Evolutionary conservation across 257 asterid genomes (phyloP), one percentile per base, ranked within the genome.

Genomic region (Plantago ovata): DNA sequence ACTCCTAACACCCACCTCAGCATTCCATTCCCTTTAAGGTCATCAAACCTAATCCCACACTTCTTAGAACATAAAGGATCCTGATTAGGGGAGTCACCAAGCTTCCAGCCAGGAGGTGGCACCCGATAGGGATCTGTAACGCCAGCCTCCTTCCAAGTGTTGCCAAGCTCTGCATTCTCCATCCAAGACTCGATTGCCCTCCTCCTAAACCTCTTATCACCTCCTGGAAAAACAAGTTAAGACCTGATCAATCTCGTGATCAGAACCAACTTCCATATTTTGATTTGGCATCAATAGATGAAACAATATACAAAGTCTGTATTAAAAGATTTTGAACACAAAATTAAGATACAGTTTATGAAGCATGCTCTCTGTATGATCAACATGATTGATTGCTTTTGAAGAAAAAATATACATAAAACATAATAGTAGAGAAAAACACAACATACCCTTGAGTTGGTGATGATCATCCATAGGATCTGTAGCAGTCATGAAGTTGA

Each of bases 101-200:
- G 91, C 58, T 75, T 69, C 98, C 98, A 93, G 57, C 98, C 98
- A 64, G 83, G 89, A 9, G 98, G 98, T 48, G 98, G 98, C 49
- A 83, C 73, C 98, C 98, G 89, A 62, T 69, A 93, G 60, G 98
- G 95, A 65, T 93, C 96, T 56, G 65, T 50, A 1, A 89, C 91
- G 52, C 95, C 98, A 53, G 98, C 98, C 32, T 80, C 81, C 65
- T 53, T 85, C 64, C 98, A 77, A 28, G 84, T 64, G 60, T 75
- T 67, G 28, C 84, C 87, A 53, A 92, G 86, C 59, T 84, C 83
- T 69, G 98, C 94, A 79, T 72, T 75, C 72, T 92, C 98, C 77
- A 92, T 58, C 98, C 98, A 92, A 70, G 88, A 92, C 81, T 92
- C 95, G 95, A 92, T 92, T 38, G 95, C 95, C 69, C 98, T 66